Percentiles rank a stretch among this genome's conserved stretches.
Evolutionary conservation across 768 basidiomycete genomes (phyloP).

Genomic region (Naganishia antarctica): DNA sequence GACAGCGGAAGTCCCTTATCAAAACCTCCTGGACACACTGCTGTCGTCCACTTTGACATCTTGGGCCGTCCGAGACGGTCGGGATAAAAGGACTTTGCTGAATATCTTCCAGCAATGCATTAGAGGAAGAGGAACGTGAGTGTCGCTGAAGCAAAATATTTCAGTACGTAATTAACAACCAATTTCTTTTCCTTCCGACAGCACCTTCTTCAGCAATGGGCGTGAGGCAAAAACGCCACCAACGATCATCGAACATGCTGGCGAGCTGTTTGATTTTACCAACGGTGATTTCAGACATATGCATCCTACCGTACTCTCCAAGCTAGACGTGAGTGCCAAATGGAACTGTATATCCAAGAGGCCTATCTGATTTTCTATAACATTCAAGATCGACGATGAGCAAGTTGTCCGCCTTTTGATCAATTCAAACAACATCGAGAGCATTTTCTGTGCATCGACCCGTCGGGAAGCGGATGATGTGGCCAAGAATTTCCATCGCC

Average conservation of each 20-base stretch:
- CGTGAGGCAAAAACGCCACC: constrained; percentile 24
- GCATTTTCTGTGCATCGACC: constrained; percentile 60
- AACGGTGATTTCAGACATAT: constrained; percentile 63
- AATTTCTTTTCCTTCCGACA: constrained; percentile 39
- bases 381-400: constrained; percentile 62
- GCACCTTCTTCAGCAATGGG: constrained; percentile 58
- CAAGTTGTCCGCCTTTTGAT: constrained; percentile 76
- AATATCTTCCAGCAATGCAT: constrained; percentile 50
- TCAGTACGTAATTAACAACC: background rate
- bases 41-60: constrained; percentile 60
- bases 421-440: constrained; percentile 68
- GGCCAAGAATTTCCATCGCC: constrained; percentile 28
- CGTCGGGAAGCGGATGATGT: constrained; percentile 63
- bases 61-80: constrained; percentile 68
- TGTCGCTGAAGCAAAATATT: background rate
- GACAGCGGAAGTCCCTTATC: constrained; percentile 60
- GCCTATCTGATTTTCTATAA: background rate
- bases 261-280: constrained; percentile 75
- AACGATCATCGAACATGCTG: constrained; percentile 51
- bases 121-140: constrained; percentile 22
- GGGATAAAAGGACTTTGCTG: constrained; percentile 61
- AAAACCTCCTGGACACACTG: constrained; percentile 60
- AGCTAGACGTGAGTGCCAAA: constrained; percentile 63
- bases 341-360: background rate
- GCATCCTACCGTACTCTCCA: constrained; percentile 71